Conservation (phyloP, 2,329 filamentous ascomycete genomes). For the Microsporum ferrugineum region DNA sequence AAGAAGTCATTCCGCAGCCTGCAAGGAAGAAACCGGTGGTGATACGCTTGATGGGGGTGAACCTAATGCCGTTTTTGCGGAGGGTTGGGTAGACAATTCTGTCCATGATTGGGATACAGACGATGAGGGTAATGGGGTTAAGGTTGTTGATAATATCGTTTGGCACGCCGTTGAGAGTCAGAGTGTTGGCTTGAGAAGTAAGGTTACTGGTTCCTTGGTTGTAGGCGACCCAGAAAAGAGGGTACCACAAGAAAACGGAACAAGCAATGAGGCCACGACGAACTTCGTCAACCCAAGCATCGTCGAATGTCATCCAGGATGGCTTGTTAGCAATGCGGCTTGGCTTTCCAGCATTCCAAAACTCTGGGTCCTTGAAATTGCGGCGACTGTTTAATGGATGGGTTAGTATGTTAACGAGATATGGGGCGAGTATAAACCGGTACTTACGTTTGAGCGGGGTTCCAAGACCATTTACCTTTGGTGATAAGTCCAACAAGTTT, state of each 20-base stretch:
- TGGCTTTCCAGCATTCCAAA: conserved; percentile 61
- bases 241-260: conserved; percentile 54
- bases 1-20: conserved; percentile 39
- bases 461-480: conserved; percentile 53
- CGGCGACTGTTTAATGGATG: conserved; percentile 7
- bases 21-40: conserved; percentile 41
- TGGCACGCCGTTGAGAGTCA: conserved; percentile 42
- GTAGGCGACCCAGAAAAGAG: conserved; percentile 42
- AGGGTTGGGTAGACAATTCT: conserved; percentile 42
- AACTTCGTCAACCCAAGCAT: conserved; percentile 72
- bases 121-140: conserved; percentile 43
- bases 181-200: conserved; percentile 45
- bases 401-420: background rate
- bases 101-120: conserved; percentile 46
- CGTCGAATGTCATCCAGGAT: conserved; percentile 69
- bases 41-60: conserved; percentile 46
- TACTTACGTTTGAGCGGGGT: conserved; percentile 46
- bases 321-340: conserved; percentile 52
- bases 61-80: conserved; percentile 37
- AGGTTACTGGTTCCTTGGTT: conserved; percentile 47
- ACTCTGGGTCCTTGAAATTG: conserved; percentile 45
- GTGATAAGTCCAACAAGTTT: conserved; percentile 49
- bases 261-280: conserved; percentile 58
- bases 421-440: background rate
- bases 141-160: conserved; percentile 47